Conservation (phyloP, 2,329 filamentous ascomycete genomes). For the Blastomyces percursus region DNA sequence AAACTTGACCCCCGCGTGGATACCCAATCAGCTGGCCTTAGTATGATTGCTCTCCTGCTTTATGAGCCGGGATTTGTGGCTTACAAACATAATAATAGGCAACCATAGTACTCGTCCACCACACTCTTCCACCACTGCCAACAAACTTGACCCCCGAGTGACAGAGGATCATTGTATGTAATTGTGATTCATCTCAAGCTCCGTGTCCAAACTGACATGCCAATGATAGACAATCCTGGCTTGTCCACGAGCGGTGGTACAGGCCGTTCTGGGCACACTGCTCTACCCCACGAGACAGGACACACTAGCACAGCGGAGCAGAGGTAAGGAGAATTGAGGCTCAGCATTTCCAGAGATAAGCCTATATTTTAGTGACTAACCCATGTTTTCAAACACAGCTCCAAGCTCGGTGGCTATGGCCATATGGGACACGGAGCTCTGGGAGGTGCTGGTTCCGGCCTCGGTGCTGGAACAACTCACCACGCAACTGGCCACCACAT, state of each 20-base stretch:
- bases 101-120: too few species aligned
- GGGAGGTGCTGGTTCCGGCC: neutral
- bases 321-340: neutral
- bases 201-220: neutral
- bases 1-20: conserved; percentile 27
- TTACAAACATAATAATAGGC: too few species aligned
- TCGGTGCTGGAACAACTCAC: conserved; percentile 9
- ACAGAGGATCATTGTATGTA: conserved; percentile 19
- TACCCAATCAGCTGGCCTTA: too few species aligned
- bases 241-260: neutral
- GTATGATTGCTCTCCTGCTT: too few species aligned
- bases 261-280: neutral
- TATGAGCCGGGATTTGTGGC: too few species aligned
- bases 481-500: conserved; percentile 33
- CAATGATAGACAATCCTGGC: neutral
- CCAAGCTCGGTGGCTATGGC: neutral
- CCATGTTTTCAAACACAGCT: neutral
- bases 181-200: neutral
- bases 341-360: neutral
- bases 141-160: too few species aligned
- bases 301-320: neutral
- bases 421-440: neutral
- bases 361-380: neutral
- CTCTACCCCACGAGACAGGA: neutral
- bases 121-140: too few species aligned